A percentile compares a stretch with the other conserved stretches of the same genome.
Conservation (phyloP, 352 stramenopile genomes). For the Globisporangium barbulae region DNA sequence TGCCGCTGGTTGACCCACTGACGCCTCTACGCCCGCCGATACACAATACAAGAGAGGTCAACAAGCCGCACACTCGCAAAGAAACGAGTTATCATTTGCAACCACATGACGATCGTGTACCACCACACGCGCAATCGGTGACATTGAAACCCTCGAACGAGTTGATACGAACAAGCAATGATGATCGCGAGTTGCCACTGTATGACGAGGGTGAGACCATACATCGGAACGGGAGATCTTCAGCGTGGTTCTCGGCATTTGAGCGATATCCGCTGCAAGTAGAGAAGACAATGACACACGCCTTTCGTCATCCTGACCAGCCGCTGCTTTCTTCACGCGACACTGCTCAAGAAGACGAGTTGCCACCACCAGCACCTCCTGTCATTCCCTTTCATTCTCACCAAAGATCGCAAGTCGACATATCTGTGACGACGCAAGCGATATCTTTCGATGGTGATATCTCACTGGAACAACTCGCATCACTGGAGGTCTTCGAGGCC, state of each 20-base stretch:
- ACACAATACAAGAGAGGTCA: neutral
- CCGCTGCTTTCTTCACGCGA: neutral
- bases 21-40: neutral
- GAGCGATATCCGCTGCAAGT: neutral
- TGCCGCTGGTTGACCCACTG: neutral
- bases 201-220: neutral
- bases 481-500: constrained; percentile 4
- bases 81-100: neutral
- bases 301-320: neutral
- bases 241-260: neutral
- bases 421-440: too few relatives aligned
- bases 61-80: neutral
- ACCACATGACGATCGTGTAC: too few relatives aligned
- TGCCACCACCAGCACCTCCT: neutral
- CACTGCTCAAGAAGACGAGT: neutral
- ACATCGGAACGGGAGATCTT: too few relatives aligned
- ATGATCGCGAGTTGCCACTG: neutral
- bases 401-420: too few relatives aligned
- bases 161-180: neutral
- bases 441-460: neutral
- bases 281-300: too few relatives aligned
- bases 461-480: constrained; percentile 15
- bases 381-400: neutral
- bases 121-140: neutral
- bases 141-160: neutral